These are phyloP conservation scores for Naganishia antarctica DNA, from an alignment of 768 basidiomycete species.

Conservation along the genomic window DNA sequence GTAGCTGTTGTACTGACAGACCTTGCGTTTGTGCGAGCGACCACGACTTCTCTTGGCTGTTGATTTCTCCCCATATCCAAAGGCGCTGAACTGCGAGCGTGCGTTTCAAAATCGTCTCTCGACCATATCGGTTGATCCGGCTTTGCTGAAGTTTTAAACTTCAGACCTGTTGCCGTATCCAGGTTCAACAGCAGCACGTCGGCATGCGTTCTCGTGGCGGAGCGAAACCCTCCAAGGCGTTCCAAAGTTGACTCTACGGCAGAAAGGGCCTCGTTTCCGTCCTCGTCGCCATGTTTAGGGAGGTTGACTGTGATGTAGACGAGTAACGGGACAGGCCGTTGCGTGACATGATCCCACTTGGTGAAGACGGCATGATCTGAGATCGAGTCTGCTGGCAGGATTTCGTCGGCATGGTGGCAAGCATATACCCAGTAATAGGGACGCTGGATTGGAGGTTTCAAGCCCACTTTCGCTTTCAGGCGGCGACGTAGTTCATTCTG, in stretches of 20 bases:
- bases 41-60: conserved; percentile 9
- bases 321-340: background rate
- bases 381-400: background rate
- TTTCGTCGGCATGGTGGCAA: conserved; percentile 2
- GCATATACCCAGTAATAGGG: conserved; percentile 23
- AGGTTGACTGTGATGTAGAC: conserved; percentile 22
- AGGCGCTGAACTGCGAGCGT: background rate
- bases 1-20: conserved; percentile 1
- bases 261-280: background rate
- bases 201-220: background rate
- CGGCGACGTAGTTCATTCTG: background rate
- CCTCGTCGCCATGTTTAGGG: conserved; percentile 1
- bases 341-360: background rate
- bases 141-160: conserved; percentile 10
- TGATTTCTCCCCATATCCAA: conserved; percentile 14
- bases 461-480: background rate
- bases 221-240: conserved; percentile 4
- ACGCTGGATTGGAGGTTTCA: conserved; percentile 1
- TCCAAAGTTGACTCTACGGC: background rate
- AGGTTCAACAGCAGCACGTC: conserved; percentile 22
- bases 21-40: conserved; percentile 10
- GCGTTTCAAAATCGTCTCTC: background rate
- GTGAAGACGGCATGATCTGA: conserved; percentile 4
- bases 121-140: conserved; percentile 20
- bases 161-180: background rate